phyloP scores from a whole-genome alignment of 2,329 filamentous ascomycete genomes.

The Cercospora sp. region DNA sequence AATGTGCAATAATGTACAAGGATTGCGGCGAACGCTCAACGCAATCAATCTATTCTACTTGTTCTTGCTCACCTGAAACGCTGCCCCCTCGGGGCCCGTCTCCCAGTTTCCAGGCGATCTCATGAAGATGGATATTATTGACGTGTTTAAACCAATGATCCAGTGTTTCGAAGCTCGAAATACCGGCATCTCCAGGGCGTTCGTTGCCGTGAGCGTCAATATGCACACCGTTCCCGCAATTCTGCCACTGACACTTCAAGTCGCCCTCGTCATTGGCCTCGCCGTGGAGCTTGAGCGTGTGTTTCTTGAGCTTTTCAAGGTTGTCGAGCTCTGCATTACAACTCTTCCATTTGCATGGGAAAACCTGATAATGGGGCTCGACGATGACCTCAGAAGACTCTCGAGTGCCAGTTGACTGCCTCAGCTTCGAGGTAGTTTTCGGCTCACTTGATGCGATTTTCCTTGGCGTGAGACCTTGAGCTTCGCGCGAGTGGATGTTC shows the following conservation, averaged over 20 bases:
- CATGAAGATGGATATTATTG: slow-evolving; percentile 53
- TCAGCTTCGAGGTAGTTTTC: slow-evolving; percentile 20
- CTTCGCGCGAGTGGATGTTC: slow-evolving; percentile 45
- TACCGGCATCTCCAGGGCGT: slow-evolving; percentile 28
- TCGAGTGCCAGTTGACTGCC: slow-evolving; percentile 21
- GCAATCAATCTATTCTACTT: slow-evolving; percentile 3
- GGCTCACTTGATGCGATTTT: slow-evolving; percentile 22
- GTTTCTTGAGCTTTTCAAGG: slow-evolving; percentile 59
- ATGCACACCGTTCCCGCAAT: slow-evolving; percentile 39
- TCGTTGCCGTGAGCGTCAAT: slow-evolving; percentile 30
- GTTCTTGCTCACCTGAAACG: slow-evolving; percentile 54
- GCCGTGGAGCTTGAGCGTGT: slow-evolving; percentile 59
- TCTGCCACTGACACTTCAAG: slow-evolving; percentile 50
- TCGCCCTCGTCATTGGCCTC: slow-evolving; percentile 39
- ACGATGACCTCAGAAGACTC: slow-evolving; percentile 13
- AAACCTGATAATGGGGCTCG: slow-evolving; percentile 48
- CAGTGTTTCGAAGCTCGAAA: slow-evolving; percentile 41
- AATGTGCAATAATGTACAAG: slow-evolving; percentile 10
- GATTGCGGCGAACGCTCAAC: background rate
- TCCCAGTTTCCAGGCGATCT: slow-evolving; percentile 59
- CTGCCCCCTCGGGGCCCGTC: slow-evolving; percentile 58
- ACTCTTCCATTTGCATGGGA: slow-evolving; percentile 58
- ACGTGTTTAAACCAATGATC: slow-evolving; percentile 55
- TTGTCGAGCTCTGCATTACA: slow-evolving; percentile 64
- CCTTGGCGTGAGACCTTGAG: slow-evolving; percentile 32